Conservation (phyloP, 192 early-diverging fungal genomes). For the Dimargaris xerosporica region DNA sequence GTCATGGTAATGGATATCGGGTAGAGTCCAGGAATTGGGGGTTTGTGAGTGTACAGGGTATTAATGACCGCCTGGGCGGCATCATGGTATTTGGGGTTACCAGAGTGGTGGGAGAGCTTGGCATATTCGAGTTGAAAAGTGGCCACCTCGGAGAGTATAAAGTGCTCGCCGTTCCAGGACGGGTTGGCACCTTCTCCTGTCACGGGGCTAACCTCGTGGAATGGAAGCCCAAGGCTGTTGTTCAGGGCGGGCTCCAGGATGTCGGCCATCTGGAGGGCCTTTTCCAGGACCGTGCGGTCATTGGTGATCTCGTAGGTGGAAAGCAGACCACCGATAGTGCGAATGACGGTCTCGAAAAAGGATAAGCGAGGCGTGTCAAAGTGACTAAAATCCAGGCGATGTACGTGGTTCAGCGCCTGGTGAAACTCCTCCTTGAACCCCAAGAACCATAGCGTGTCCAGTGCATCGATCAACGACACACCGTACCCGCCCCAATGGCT, state of each 20-base stretch:
- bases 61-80: conserved; percentile 39
- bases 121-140: conserved; percentile 71
- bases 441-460: conserved; percentile 84
- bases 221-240: conserved; percentile 57
- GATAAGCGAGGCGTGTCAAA: conserved; percentile 17
- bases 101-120: conserved; percentile 64
- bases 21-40: conserved; percentile 36
- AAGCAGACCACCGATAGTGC: conserved; percentile 65
- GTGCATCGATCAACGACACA: conserved; percentile 64
- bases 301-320: conserved; percentile 69
- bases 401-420: conserved; percentile 48
- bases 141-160: conserved; percentile 49
- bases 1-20: conserved; percentile 35
- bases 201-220: conserved; percentile 39
- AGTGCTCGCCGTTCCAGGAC: conserved; percentile 12
- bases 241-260: conserved; percentile 57
- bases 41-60: conserved; percentile 24
- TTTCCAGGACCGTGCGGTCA: conserved; percentile 47
- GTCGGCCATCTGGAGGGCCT: conserved; percentile 53
- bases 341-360: conserved; percentile 77
- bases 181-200: conserved; percentile 16
- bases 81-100: conserved; percentile 45
- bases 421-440: conserved; percentile 63
- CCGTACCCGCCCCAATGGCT: conserved; percentile 32
- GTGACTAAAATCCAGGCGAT: conserved; percentile 26